Base-by-base conservation (phyloP, 139 green algal species). In the Chlorella sp. region DNA sequence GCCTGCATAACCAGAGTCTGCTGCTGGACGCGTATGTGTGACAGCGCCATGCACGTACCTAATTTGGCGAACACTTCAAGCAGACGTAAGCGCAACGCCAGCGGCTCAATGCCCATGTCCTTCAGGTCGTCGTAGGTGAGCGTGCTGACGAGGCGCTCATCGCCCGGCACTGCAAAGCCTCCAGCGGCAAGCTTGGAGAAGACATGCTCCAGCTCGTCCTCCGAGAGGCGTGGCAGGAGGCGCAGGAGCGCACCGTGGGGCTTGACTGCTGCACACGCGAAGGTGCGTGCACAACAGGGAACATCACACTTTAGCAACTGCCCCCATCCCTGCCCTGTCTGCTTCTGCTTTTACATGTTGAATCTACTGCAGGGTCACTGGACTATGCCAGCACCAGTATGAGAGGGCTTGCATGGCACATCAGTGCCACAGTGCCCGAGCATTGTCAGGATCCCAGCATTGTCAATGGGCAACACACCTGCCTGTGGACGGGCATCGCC, bases 111-210 rank as follows among this genome's bases (percentile, higher is more conserved):
- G 59, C 59, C 59, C 59, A 65, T 10, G 14, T 65, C 26, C 59
- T 65, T 31, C 24, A 65, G n/a, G 26, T 65, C 24, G 26, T 65
- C 59, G 59, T 31, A 31, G 59, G 20, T 65, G 5, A 65, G 59
- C 14, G 17, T 33, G 59, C n/a, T 20, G 5, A 65, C 59, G 17
- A 31, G 5, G 26, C n/a, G 14, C 26, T 65, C 59, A 31, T 10
- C 5, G 59, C 59, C 59, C 24, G 59, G 59, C 17, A 5, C 26
- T 65, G 59, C 59, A 65, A 31, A 65, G 23, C 59, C 59, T 14
- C 20, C 59, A 65, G 59, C 59, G 5, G 59, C 59, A 10, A 65
- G 59, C 59, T 65, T 65, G 59, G 59, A 29, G 59, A 65, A 65
- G 59, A 65, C 59, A 20, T 65, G 14, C 24, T 14, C 59, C 59